Conservation (phyloP, 2,329 filamentous ascomycete genomes). For the Metarhizium brunneum region DNA sequence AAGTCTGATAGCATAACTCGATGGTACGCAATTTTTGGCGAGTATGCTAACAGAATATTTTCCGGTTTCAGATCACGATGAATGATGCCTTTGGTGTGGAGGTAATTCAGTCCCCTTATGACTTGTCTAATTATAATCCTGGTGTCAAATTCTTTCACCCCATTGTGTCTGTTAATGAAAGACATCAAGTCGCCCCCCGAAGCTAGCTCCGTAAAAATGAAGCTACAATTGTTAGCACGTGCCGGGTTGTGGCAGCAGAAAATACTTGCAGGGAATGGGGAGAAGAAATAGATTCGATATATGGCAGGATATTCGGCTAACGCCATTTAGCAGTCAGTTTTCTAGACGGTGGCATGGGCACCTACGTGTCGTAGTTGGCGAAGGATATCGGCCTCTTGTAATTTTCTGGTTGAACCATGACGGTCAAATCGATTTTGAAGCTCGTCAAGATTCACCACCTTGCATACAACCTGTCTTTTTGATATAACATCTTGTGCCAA, state of each 20-base stretch:
- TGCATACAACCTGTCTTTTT: slow-evolving; percentile 57
- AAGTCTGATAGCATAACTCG: slow-evolving; percentile 44
- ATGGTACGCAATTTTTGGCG: slow-evolving; percentile 30
- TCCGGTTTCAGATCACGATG: slow-evolving; percentile 47
- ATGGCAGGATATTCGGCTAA: slow-evolving; percentile 45
- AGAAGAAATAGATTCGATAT: slow-evolving; percentile 41
- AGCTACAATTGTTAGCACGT: slow-evolving; percentile 24
- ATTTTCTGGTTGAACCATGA: slow-evolving; percentile 25
- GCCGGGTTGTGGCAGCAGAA: neutral
- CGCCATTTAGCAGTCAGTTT: slow-evolving; percentile 8
- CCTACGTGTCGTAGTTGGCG: slow-evolving; percentile 45
- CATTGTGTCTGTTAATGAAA: slow-evolving; percentile 28
- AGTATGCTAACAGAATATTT: slow-evolving; percentile 40
- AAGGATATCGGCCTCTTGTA: slow-evolving; percentile 44
- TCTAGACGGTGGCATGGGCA: neutral
- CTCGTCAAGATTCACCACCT: slow-evolving; percentile 45
- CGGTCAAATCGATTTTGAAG: slow-evolving; percentile 15
- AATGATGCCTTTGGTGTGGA: slow-evolving; percentile 39
- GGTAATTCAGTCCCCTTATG: slow-evolving; percentile 33
- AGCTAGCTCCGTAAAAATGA: slow-evolving; percentile 48
- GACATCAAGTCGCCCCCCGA: slow-evolving; percentile 45
- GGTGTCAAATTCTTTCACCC: slow-evolving; percentile 27
- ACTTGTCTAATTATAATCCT: slow-evolving; percentile 38
- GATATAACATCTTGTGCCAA: slow-evolving; percentile 36
- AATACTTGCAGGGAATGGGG: slow-evolving; percentile 33